Percentiles rank a stretch among this genome's conserved stretches.
Evolutionary conservation across 768 basidiomycete genomes (phyloP).

Genomic region (Trametes cubensis): DNA sequence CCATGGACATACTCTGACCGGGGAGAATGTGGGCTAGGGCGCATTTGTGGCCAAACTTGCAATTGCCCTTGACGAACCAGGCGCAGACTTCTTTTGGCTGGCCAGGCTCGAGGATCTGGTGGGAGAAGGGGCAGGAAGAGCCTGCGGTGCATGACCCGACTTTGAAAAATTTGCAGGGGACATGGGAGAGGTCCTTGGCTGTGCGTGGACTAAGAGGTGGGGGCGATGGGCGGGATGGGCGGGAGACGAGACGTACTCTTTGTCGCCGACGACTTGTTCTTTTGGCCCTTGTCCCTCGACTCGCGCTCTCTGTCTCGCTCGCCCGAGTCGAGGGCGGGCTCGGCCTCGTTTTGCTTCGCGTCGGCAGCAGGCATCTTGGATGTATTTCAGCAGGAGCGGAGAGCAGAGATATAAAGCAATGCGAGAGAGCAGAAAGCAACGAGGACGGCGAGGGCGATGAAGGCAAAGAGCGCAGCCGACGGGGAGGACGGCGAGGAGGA

Average conservation of each 20-base stretch:
- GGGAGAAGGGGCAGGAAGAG: conserved; percentile 94
- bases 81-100: conserved; percentile 80
- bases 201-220: conserved; percentile 7
- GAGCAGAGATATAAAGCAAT: background rate
- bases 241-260: conserved; percentile 24
- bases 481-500: background rate
- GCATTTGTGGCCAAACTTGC: conserved; percentile 80
- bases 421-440: too few relatives aligned
- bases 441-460: too few relatives aligned
- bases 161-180: conserved; percentile 97
- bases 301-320: conserved; percentile 26
- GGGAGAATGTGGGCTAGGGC: conserved; percentile 94
- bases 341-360: conserved; percentile 23
- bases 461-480: background rate
- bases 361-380: conserved; percentile 26
- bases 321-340: conserved; percentile 16
- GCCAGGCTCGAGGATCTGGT: conserved; percentile 70
- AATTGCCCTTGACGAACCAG: conserved; percentile 94
- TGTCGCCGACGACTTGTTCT: conserved; percentile 25
- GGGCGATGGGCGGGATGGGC: background rate
- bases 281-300: conserved; percentile 23
- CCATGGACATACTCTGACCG: conserved; percentile 93
- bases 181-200: conserved; percentile 92
- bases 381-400: background rate
- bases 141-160: conserved; percentile 94